Evolutionary conservation across 2,329 filamentous ascomycete species (phyloP).

Genomic region (Pseudopyricularia cyperi): DNA sequence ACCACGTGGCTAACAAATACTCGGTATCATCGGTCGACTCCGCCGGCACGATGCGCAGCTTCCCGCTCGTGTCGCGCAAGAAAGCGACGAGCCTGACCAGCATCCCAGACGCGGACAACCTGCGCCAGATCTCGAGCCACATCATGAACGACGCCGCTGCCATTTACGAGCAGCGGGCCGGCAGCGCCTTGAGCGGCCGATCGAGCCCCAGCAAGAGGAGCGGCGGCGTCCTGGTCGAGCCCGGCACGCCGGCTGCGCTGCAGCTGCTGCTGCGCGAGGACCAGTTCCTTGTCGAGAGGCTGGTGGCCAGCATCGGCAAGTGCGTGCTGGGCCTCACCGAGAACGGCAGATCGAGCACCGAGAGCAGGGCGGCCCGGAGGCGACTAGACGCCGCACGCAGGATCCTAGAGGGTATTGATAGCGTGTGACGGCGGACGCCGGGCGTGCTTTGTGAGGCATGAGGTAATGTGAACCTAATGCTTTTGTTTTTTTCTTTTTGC

Average conservation of each 20-base stretch:
- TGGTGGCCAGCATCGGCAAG: conserved; percentile 45
- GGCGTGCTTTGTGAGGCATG: neutral
- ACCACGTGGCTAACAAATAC: conserved; percentile 31
- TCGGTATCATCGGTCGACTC: conserved; percentile 46
- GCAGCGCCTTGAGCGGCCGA: conserved; percentile 3
- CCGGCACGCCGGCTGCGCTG: conserved; percentile 23
- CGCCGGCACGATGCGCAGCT: conserved; percentile 45
- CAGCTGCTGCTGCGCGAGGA: conserved; percentile 40
- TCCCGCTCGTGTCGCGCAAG: conserved; percentile 35
- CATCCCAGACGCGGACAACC: conserved; percentile 16
- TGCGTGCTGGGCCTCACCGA: conserved; percentile 48
- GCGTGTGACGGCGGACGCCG: conserved; percentile 3
- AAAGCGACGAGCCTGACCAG: conserved; percentile 4
- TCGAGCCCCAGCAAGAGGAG: neutral
- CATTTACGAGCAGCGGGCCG: conserved; percentile 19
- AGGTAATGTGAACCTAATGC: neutral
- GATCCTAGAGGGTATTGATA: conserved; percentile 56
- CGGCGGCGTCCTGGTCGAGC: conserved; percentile 1
- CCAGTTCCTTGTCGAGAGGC: conserved; percentile 43
- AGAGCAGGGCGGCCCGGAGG: conserved; percentile 52
- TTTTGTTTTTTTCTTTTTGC: neutral
- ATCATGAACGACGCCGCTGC: conserved; percentile 34
- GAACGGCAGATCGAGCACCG: conserved; percentile 36
- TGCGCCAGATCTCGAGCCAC: conserved; percentile 32
- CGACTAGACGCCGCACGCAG: conserved; percentile 63